Base-by-base conservation (phyloP, 805 yeast species). In the Saturnispora diversa region DNA sequence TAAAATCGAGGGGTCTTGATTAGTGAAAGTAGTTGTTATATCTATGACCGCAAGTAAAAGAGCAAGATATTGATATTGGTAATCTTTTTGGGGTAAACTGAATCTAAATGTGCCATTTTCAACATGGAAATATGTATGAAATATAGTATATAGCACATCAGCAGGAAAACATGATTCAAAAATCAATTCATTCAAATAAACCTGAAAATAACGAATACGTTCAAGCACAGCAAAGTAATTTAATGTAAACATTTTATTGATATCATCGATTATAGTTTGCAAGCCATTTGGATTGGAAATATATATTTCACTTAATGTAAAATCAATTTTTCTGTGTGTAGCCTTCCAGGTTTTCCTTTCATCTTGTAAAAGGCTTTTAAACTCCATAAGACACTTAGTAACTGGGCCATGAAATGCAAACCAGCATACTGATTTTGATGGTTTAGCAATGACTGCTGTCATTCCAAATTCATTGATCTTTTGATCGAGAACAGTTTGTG, bases 191-290 rank as follows among this genome's bases (percentile, higher is more conserved):
- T 47, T 47, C 9, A 50, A 33, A 8, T 37, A n/a, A 4, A 13
- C n/a, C 30, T 45, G 46, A 31, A 50, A 50, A n/a, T 22, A 42
- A 11, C 31, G 16, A 8, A 50, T 19, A 12, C 53, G 29, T 32
- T 50, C 53, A 3, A 39, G 28, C 2, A 50, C 21, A 5, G 48
- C 47, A 37, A 43, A 39, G 17, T 34, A 44, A n/a, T 46, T 33
- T 2, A 37, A 27, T 3, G 37, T 39, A 7, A 39, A 31, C 26
- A 32, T 7, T 11, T 19, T 9, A 28, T 39, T 32, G 11, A 39
- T 39, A 5, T 39, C 42, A 20, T 31, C 26, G 6, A 26, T 21
- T 6, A 39, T 31, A 2, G 36, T 30, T 21, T 31, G 32, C 12
- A 25, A 20, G 12, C 13, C 33, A 15, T 31, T 11, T 10, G 37